These are phyloP conservation scores for Bruguiera hainesii DNA, from an alignment of 441 rosid species.

Conservation along the genomic window DNA sequence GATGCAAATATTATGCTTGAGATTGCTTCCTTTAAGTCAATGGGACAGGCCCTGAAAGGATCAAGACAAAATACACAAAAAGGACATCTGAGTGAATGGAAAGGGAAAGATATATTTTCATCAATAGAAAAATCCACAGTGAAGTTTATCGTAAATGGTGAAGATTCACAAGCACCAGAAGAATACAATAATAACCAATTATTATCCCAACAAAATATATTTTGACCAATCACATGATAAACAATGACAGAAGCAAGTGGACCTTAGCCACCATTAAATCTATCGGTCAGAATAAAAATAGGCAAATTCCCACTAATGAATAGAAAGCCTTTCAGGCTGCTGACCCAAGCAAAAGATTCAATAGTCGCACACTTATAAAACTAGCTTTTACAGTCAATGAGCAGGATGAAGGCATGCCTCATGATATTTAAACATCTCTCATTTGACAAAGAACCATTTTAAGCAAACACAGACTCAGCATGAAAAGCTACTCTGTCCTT, in stretches of 20 bases:
- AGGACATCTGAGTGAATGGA: too few species aligned
- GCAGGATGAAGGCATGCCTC: not conserved
- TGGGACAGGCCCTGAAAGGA: constrained; percentile 67
- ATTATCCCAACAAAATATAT: not conserved
- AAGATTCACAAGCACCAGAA: not conserved
- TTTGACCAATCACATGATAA: not conserved
- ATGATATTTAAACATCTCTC: not conserved
- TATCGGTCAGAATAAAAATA: not conserved
- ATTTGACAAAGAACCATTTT: constrained; percentile 6
- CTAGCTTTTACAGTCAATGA: not conserved
- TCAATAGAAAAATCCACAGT: not conserved
- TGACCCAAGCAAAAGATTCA: not conserved
- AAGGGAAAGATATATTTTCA: too few species aligned
- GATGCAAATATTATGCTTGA: constrained; percentile 76
- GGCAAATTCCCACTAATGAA: not conserved
- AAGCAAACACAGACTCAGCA: constrained; percentile 3
- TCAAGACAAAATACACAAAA: not conserved
- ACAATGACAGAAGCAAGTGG: constrained; percentile 1
- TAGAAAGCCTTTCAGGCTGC: not conserved
- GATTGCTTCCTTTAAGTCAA: constrained; percentile 89
- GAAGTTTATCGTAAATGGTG: not conserved
- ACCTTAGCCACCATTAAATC: not conserved
- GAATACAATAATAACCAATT: not conserved
- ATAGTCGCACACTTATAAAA: not conserved
- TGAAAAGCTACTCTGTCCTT: too few species aligned